Evolutionary conservation across 73 alveolate genomes (phyloP).

Genomic region (Durusdinium trenchii): DNA sequence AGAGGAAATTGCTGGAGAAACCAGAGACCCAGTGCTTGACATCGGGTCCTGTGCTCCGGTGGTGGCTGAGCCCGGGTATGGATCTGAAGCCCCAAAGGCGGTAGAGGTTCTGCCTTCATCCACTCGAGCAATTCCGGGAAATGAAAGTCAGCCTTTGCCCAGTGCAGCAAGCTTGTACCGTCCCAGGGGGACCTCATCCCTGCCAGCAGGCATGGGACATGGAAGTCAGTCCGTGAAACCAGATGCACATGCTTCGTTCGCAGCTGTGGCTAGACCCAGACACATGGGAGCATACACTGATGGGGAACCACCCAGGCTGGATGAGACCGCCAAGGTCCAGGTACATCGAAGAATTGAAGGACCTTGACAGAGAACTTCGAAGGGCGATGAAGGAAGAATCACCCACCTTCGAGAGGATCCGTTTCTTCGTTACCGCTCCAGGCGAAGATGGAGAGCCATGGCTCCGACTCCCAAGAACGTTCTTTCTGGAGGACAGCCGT

Average conservation of each 20-base stretch:
- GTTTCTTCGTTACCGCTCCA: slow-evolving; percentile 21
- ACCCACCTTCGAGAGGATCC: slow-evolving; percentile 23
- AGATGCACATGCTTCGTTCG: not conserved
- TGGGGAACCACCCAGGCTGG: not conserved
- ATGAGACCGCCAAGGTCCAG: not conserved
- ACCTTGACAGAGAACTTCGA: not conserved
- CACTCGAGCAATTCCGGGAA: no score
- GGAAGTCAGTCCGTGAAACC: not conserved
- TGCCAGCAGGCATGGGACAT: not conserved
- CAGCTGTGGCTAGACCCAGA: not conserved
- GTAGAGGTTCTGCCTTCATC: no score
- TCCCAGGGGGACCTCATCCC: not conserved
- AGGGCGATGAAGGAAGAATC: not conserved
- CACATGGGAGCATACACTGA: not conserved
- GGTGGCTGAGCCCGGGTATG: no score
- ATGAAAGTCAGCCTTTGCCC: no score
- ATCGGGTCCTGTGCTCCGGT: not conserved
- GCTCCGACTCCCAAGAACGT: not conserved
- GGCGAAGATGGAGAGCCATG: slow-evolving; percentile 7
- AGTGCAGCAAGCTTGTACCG: not conserved
- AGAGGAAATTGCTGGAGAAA: not conserved
- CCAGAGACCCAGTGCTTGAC: not conserved
- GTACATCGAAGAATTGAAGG: slow-evolving; percentile 25
- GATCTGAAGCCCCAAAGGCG: no score
- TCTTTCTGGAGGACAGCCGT: not conserved